A percentile compares a stretch with the other conserved stretches of the same genome.
Evolutionary conservation across 192 early-diverging fungal genomes (phyloP).

Genomic region (Podila epigama): DNA sequence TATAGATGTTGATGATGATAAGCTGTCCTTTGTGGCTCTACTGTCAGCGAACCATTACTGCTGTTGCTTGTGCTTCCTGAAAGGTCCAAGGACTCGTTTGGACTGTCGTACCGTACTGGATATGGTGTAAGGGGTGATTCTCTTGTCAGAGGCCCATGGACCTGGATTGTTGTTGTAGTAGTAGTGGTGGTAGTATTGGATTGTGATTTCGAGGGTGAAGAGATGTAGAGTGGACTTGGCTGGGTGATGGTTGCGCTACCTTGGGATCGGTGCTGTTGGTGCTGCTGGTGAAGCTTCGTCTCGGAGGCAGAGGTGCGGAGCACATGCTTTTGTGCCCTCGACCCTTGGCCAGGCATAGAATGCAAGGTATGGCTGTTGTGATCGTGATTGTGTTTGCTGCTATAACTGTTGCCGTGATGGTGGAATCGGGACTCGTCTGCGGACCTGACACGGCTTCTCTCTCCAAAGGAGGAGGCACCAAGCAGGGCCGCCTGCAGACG

Average conservation of each 20-base stretch:
- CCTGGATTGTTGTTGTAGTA: neutral
- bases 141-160: neutral
- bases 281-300: conserved; percentile 2
- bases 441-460: conserved; percentile 20
- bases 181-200: neutral
- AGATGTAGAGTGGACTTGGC: conserved; percentile 16
- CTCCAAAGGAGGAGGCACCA: neutral
- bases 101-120: conserved; percentile 2
- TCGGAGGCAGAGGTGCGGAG: conserved; percentile 15
- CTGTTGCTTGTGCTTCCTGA: neutral
- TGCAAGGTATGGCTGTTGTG: neutral
- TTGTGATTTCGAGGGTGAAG: neutral
- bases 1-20: neutral
- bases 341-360: neutral
- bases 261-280: neutral
- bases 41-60: neutral
- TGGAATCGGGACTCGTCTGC: conserved; percentile 14
- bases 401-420: neutral
- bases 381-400: neutral
- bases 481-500: conserved; percentile 20
- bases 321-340: conserved; percentile 2
- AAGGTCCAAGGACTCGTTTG: neutral
- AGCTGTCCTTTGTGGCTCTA: neutral
- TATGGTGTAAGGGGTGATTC: conserved; percentile 36
- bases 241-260: neutral